Conservation (phyloP, 257 asterid species). For the Solanum tarapatanum region DNA sequence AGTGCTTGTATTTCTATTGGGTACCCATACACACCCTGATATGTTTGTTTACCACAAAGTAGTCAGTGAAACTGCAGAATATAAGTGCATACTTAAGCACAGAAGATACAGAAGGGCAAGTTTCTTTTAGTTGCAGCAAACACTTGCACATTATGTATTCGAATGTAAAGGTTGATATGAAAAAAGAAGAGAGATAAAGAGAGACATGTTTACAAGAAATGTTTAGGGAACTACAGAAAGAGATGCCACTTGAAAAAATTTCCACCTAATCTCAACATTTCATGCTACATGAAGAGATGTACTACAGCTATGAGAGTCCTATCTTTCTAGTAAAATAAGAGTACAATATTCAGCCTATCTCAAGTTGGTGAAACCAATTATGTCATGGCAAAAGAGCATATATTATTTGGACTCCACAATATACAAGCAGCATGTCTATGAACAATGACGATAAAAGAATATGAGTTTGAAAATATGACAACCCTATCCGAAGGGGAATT, state of each 20-base stretch:
- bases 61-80: background rate
- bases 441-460: background rate
- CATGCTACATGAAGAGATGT: background rate
- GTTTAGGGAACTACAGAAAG: background rate
- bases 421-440: background rate
- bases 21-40: slow-evolving; percentile 63
- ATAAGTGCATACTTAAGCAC: background rate
- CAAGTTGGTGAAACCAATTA: background rate
- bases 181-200: background rate
- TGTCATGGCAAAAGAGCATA: background rate
- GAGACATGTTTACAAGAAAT: background rate
- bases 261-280: background rate
- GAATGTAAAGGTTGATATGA: background rate
- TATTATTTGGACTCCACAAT: background rate
- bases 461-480: background rate
- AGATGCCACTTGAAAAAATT: background rate
- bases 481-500: background rate
- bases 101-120: background rate
- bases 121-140: background rate
- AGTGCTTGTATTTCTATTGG: slow-evolving; percentile 63
- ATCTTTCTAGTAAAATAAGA: background rate
- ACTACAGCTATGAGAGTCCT: background rate
- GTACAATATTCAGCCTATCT: background rate
- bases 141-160: background rate
- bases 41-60: background rate